phyloP scores from a whole-genome alignment of 2,329 filamentous ascomycete genomes.

The Fusarium humuli region DNA sequence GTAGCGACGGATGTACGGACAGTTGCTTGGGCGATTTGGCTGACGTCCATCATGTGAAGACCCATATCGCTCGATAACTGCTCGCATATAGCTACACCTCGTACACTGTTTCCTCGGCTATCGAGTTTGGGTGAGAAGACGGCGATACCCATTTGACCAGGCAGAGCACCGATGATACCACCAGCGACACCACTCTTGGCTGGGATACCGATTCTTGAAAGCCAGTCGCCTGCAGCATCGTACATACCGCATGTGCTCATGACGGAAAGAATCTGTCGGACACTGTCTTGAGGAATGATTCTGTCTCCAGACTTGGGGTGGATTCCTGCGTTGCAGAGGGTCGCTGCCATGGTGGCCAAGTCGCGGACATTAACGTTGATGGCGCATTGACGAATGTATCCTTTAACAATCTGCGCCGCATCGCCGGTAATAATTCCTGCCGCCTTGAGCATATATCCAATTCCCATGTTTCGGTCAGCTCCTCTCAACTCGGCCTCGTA shows the following conservation, averaged over 20 bases:
- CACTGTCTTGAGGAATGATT: constrained; percentile 53
- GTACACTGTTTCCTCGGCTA: constrained; percentile 50
- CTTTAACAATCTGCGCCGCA: constrained; percentile 51
- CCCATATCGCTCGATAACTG: constrained; percentile 50
- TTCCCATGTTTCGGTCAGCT: constrained; percentile 52
- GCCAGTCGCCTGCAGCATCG: constrained; percentile 55
- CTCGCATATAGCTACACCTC: constrained; percentile 50
- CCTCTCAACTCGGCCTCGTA: constrained; percentile 54
- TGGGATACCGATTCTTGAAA: constrained; percentile 54
- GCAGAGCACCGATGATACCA: constrained; percentile 50
- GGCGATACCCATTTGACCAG: constrained; percentile 50
- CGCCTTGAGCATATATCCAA: constrained; percentile 56
- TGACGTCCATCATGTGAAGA: constrained; percentile 53
- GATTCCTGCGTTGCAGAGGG: constrained; percentile 53
- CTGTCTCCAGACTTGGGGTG: constrained; percentile 50
- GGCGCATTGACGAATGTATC: constrained; percentile 56
- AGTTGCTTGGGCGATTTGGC: constrained; percentile 48
- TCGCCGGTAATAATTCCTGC: constrained; percentile 53
- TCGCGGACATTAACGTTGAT: constrained; percentile 57
- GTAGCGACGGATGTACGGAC: constrained; percentile 48
- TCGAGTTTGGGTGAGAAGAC: constrained; percentile 50
- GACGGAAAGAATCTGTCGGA: constrained; percentile 55
- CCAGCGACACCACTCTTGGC: constrained; percentile 54
- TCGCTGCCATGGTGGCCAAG: constrained; percentile 55
- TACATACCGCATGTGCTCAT: constrained; percentile 59